Evolutionary conservation across 345 rosid species (phyloP), one percentile per base, ranked within the genome.

Genomic region (Dimocarpus longan): DNA sequence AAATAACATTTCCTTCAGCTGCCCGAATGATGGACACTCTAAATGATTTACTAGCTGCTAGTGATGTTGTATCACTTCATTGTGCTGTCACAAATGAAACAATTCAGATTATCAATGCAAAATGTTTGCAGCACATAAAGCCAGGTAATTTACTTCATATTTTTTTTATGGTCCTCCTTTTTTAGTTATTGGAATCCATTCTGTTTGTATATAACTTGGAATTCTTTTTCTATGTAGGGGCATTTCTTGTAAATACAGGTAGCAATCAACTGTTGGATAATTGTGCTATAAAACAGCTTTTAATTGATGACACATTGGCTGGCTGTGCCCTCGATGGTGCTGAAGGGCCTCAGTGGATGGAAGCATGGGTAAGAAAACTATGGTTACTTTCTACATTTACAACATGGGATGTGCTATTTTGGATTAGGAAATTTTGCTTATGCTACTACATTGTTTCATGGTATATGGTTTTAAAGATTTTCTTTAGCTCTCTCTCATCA

Each of bases 341-440:
- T 71, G 99, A 97, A 88, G 98, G 99, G 73, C 99, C 99, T 32
- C 98, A 93, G 26, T 97, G 98, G 99, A 94, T 97, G 98, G 99
- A 97, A 92, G 99, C 98, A 73, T 94, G 99, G 99, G 99, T 97
- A 93, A 83, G 90, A 81, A 71, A 74, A 54, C 66, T 79, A 67
- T 18, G 42, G 65, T 73, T 76, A 42, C 43, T 73, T 66, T 76
- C 40, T 82, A 75, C 44, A 44, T 78, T 75, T 40, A 18, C 48
- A 70, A 48, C 48, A 60, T 78, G 48, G 62, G 16, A 39, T 70
- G n/a, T 66, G 28, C 57, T 28, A 37, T 43, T 70, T 40, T 68
- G 32, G 28, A 60, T 60, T 22, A 21, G 65, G 12, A 60, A 60
- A 21, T 19, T 60, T 21, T 50, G 18, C 26, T 48, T 9, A 46